Evolutionary conservation across 108 stramenopile species (phyloP), one percentile per base, ranked within the genome.

Genomic region (Stephanodiscus minutulus): DNA sequence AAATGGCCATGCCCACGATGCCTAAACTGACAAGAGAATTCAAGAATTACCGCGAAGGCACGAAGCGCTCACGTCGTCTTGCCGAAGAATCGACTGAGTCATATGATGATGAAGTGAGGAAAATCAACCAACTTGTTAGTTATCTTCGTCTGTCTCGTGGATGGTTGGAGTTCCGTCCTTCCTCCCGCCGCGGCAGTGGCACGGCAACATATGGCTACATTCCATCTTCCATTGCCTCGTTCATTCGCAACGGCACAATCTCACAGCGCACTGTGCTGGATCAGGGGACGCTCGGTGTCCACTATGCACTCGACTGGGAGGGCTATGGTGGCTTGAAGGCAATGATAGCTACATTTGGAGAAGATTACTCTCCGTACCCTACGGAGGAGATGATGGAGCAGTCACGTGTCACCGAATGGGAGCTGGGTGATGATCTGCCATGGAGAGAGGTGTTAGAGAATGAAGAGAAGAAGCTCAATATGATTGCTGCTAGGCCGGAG

Each of bases 151-250:
- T 35, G 22, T 36, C 48, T 33, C 72, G 72, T 24, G 68, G 68
- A 1, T 80, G 79, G 79, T 73, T 80, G 61, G 79, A 80, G 50
- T 80, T 80, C 52, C 79, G 73, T 37, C 79, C 79, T 13, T 73
- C 72, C 1, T 80, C 79, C 64, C 68, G 79, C 28, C 71, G 64
- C 31, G 79, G 79, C n/a, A 80, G 66, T 41, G 79, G 79, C 25
- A 80, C 79, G 6, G 79, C 79, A 29, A 72, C 66, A 21, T 73
- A 73, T 59, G 79, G 70, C 41, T 80, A 62, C 22, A 73, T 80
- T n/a, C 79, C 79, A 25, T 44, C 66, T 10, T 73, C 79, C 39
- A 49, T 80, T 49, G 79, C 79, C 24, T 33, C 57, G 2, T 68
- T 73, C 48, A 73, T 80, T 73, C 67, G 79, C 27, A 69, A 54